Conservation (phyloP, 2,329 filamentous ascomycete genomes). For the Ascochyta koolunga region DNA sequence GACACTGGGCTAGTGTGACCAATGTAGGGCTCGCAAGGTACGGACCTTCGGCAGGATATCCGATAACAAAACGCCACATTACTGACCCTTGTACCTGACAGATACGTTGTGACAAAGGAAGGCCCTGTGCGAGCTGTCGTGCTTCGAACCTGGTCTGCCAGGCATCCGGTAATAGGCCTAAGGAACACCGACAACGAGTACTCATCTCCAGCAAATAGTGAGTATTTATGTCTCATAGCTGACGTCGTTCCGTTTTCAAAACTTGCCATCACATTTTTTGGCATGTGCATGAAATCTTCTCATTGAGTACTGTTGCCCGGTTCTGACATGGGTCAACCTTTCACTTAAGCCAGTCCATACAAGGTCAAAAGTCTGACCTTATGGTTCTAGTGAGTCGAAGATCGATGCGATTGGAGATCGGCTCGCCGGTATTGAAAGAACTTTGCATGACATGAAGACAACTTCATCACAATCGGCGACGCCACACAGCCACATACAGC, state of each 20-base stretch:
- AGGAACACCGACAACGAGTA: constrained; percentile 31
- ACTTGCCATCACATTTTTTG: neutral
- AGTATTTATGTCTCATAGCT: neutral
- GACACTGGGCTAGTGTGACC: constrained; percentile 34
- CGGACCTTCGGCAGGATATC: neutral
- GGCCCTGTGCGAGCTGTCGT: constrained; percentile 47
- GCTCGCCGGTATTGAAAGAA: constrained; percentile 36
- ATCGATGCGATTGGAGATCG: constrained; percentile 44
- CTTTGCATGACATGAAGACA: constrained; percentile 20
- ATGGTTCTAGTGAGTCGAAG: constrained; percentile 42
- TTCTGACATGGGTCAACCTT: neutral
- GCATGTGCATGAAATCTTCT: neutral
- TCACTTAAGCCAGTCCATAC: neutral
- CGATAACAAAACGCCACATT: neutral
- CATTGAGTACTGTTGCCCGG: neutral
- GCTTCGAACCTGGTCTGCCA: constrained; percentile 42
- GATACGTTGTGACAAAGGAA: constrained; percentile 40
- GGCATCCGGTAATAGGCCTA: constrained; percentile 38
- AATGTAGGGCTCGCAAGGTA: constrained; percentile 40
- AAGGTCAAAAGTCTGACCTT: neutral
- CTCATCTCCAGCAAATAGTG: constrained; percentile 50
- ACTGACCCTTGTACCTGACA: constrained; percentile 1
- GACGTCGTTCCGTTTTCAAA: neutral
- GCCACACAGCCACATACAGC: neutral
- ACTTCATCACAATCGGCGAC: neutral